Evolutionary conservation across 257 asterid species (phyloP), one percentile per base, ranked within the genome.

Genomic region (Salvia splendens): DNA sequence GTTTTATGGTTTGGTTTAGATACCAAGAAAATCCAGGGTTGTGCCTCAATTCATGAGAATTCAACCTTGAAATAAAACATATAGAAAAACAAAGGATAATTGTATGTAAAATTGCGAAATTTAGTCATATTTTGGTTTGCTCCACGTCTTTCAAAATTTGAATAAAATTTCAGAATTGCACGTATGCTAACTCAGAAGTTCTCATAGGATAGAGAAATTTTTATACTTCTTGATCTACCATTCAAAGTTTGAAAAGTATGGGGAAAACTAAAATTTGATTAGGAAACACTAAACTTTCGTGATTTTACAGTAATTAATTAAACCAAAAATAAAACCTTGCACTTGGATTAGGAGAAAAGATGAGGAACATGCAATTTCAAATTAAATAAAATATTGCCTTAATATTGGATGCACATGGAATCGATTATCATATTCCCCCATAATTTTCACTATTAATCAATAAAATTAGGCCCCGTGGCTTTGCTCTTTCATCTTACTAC

Each of bases 391-490:
- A 11, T 42, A 24, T 76, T 69, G 46, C 60, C 38, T 56, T 70
- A 63, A 84, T 70, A 79, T 74, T 77, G 86, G 83, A 73, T 38
- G 89, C 89, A 84, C 89, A 81, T 84, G 89, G 85, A 46, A 58
- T 54, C 59, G 76, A 75, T 75, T 83, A 83, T 80, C 78, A 67
- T 79, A 69, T 64, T 79, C 51, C 61, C 66, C 68, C 62, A 67
- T 57, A 50, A 67, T 59, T 58, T 70, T 65, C 75, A 62, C 65
- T 72, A 75, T 53, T 65, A 62, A 53, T 61, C 54, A n/a, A n/a
- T n/a, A n/a, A 43, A 12, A 20, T 30, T 73, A 64, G 78, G 72
- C 48, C 75, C 75, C 72, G n/a, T n/a, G 67, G 61, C 62, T 59
- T 71, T 70, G 67, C 57, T 71, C 70, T 65, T 58, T 73, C 68